Evolutionary conservation across 2,329 filamentous ascomycete species (phyloP).

Genomic region (Fusarium praegraminearum): DNA sequence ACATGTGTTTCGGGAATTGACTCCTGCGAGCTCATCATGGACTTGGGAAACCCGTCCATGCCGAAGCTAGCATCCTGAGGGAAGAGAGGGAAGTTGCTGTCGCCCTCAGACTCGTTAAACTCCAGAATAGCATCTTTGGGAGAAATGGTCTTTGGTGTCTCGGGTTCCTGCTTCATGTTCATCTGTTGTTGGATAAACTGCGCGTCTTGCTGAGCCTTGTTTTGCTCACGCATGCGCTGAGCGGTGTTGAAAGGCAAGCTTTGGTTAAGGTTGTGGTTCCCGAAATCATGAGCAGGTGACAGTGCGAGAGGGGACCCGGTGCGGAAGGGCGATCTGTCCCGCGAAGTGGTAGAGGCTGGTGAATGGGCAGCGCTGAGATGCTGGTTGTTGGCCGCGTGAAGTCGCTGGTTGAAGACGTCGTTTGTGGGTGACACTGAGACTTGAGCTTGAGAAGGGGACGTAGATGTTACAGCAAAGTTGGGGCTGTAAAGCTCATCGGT

Average conservation of each 20-base stretch:
- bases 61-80: constrained; percentile 66
- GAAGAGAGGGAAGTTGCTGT: constrained; percentile 79
- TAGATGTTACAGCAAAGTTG: constrained; percentile 69
- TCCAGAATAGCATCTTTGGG: constrained; percentile 92
- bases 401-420: constrained; percentile 77
- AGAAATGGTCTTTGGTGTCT: constrained; percentile 86
- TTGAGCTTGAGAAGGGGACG: constrained; percentile 62
- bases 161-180: constrained; percentile 55
- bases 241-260: constrained; percentile 62
- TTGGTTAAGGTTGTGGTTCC: constrained; percentile 27
- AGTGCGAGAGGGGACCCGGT: constrained; percentile 74
- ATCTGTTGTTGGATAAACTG: constrained; percentile 59
- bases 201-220: constrained; percentile 70
- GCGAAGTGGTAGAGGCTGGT: constrained; percentile 60
- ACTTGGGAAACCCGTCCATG: constrained; percentile 56
- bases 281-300: constrained; percentile 58
- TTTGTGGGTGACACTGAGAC: constrained; percentile 62
- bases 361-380: constrained; percentile 72
- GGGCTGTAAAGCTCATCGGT: constrained; percentile 88
- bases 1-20: constrained; percentile 32
- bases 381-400: constrained; percentile 83
- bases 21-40: constrained; percentile 39
- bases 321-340: constrained; percentile 85
- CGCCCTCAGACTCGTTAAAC: constrained; percentile 80
- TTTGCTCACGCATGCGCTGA: constrained; percentile 70